Conservation (phyloP, 2,329 filamentous ascomycete genomes). For the Arthrobotrys musiformis region DNA sequence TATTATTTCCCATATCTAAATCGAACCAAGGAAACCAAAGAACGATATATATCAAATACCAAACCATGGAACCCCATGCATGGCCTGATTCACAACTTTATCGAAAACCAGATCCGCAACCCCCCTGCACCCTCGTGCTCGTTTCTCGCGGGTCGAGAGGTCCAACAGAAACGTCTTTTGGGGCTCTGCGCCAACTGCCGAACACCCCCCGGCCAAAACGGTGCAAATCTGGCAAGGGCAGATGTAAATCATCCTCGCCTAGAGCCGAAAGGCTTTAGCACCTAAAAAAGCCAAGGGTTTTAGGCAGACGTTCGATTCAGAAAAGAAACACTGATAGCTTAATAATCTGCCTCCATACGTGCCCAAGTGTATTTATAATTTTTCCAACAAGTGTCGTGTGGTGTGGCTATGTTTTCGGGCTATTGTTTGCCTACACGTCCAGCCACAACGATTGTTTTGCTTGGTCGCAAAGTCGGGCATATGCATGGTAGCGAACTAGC, state of each 20-base stretch:
- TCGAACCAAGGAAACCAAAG: not conserved
- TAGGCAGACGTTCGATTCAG: conserved; percentile 1
- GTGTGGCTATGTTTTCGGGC: not conserved
- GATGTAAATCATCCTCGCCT: not conserved
- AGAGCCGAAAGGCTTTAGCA: not conserved
- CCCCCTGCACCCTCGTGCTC: conserved; percentile 1
- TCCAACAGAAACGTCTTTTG: not conserved
- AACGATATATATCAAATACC: not conserved
- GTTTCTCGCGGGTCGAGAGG: not conserved
- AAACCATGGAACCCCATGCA: not conserved
- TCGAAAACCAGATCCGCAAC: not conserved
- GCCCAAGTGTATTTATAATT: too few species aligned
- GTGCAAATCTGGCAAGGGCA: too few species aligned
- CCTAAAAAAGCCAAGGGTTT: not conserved
- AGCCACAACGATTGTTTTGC: not conserved
- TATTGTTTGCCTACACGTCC: not conserved
- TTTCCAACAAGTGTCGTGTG: not conserved
- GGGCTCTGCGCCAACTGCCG: conserved; percentile 4
- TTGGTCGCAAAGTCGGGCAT: not conserved
- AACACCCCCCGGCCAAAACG: not conserved
- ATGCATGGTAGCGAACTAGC: conserved; percentile 2
- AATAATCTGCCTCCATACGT: not conserved
- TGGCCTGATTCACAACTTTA: not conserved
- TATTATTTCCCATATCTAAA: too few species aligned
- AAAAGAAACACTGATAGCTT: not conserved